Evolutionary conservation across 176 grass and related monocot species (phyloP).

Genomic region (Aegilops longissima): DNA sequence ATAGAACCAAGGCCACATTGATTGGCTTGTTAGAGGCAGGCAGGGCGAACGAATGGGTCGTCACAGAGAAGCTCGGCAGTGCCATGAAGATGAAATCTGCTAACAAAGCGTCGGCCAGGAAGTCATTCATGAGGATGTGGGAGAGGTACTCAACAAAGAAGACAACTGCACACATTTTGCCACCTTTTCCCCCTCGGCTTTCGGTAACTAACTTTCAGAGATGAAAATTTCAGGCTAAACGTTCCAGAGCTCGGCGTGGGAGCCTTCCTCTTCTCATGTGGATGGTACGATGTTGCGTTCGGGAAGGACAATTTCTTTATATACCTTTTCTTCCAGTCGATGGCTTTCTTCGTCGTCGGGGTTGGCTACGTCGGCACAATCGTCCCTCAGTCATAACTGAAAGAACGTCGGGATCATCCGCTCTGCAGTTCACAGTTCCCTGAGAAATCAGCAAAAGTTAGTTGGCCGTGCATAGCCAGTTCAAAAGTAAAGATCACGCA

Average conservation of each 20-base stretch:
- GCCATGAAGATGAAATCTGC: constrained; percentile 52
- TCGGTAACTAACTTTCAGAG: not conserved
- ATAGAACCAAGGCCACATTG: constrained; percentile 70
- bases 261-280: constrained; percentile 63
- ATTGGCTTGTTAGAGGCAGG: constrained; percentile 74
- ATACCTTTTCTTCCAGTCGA: constrained; percentile 73
- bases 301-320: constrained; percentile 68
- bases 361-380: constrained; percentile 77
- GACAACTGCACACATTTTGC: not conserved
- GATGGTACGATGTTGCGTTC: constrained; percentile 59
- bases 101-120: constrained; percentile 40
- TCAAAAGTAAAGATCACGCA: constrained; percentile 44
- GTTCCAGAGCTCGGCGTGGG: constrained; percentile 56
- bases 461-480: constrained; percentile 39
- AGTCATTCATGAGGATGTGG: constrained; percentile 51
- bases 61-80: constrained; percentile 73
- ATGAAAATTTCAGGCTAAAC: constrained; percentile 50
- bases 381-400: constrained; percentile 47
- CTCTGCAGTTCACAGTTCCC: not conserved
- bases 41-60: constrained; percentile 86
- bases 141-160: constrained; percentile 58
- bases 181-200: not conserved
- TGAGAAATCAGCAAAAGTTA: constrained; percentile 21
- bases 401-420: not conserved
- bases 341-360: constrained; percentile 70